phyloP scores from a whole-genome alignment of 2,329 filamentous ascomycete genomes.

The Aspergillus jensenii region DNA sequence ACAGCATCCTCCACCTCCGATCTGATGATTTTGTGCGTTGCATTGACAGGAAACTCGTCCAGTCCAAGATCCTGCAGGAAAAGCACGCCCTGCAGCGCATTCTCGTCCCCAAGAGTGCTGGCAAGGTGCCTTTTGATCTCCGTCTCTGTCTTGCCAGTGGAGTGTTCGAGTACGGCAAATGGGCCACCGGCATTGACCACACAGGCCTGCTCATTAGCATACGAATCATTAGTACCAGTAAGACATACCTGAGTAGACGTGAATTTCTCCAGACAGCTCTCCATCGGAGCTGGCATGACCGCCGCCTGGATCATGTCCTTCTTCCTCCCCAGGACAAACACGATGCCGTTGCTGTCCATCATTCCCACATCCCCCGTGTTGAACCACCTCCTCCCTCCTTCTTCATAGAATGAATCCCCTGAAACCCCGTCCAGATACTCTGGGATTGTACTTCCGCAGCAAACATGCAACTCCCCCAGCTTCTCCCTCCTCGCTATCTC shows the following conservation, averaged over 20 bases:
- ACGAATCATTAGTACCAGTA: no score
- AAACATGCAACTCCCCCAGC: slow-evolving; percentile 1
- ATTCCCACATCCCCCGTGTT: background rate
- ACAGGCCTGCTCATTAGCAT: background rate
- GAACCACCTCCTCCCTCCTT: background rate
- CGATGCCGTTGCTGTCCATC: background rate
- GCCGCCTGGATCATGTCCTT: background rate
- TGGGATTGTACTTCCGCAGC: background rate
- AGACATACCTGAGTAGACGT: background rate
- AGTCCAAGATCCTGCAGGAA: background rate
- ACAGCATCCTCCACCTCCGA: background rate
- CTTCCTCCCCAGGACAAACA: background rate
- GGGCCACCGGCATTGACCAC: background rate
- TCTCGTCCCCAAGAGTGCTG: background rate
- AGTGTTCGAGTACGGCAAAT: background rate
- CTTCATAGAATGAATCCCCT: background rate
- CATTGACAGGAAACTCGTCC: background rate
- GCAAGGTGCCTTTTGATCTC: background rate
- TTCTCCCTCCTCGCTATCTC: background rate
- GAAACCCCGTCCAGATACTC: background rate
- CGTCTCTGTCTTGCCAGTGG: background rate
- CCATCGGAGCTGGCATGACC: background rate
- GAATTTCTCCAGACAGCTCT: background rate
- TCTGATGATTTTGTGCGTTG: background rate
- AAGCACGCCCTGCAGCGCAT: background rate